Evolutionary conservation across 116 monocot genomes (phyloP).

Genomic region (Papilionanthe hybrid): DNA sequence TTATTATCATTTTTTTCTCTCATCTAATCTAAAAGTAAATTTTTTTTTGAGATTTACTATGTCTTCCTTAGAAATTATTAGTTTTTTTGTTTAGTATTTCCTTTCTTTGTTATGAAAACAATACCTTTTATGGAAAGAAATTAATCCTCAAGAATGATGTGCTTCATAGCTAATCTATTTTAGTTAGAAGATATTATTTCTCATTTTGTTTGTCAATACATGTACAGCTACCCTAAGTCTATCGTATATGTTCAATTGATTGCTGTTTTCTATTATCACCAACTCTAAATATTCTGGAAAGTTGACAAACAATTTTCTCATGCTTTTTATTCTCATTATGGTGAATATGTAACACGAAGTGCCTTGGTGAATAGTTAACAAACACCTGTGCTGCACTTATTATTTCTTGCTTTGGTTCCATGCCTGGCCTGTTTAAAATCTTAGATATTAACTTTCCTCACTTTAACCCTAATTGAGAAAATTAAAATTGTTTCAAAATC

Average conservation of each 20-base stretch:
- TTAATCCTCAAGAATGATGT: background rate
- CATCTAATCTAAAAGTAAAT: background rate
- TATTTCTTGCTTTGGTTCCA: background rate
- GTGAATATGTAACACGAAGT: too few relatives aligned
- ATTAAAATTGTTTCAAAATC: background rate
- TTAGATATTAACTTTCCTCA: background rate
- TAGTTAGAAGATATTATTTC: background rate
- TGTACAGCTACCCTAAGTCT: too few relatives aligned
- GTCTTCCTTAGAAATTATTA: background rate
- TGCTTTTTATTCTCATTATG: too few relatives aligned
- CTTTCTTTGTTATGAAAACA: background rate
- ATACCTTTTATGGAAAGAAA: background rate
- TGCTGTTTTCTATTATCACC: too few relatives aligned
- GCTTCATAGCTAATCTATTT: background rate
- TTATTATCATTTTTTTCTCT: background rate
- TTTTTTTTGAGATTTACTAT: background rate
- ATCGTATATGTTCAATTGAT: too few relatives aligned
- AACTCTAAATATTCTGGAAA: too few relatives aligned
- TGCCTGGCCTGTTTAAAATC: background rate
- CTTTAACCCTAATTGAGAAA: background rate
- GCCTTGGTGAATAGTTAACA: too few relatives aligned
- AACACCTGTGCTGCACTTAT: background rate
- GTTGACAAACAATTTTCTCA: too few relatives aligned
- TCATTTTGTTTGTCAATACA: too few relatives aligned
- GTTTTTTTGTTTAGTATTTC: background rate